These are phyloP conservation scores for Cupressus sempervirens DNA, from an alignment of 75 land plant genomes.

Conservation along the genomic window DNA sequence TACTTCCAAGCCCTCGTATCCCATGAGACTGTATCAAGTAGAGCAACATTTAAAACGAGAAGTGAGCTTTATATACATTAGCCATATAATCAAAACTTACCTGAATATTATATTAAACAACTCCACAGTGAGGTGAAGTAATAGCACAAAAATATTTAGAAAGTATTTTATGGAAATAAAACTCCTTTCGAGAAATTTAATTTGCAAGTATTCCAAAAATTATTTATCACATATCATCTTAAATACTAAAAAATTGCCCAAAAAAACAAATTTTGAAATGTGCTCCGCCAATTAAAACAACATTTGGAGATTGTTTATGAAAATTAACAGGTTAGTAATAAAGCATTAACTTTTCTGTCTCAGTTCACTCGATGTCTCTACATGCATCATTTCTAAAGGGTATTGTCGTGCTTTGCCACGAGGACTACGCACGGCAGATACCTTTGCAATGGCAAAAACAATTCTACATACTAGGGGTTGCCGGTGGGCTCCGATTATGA, in stretches of 20 bases:
- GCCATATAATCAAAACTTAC: not conserved
- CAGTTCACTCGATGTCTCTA: not conserved
- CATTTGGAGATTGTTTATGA: no score
- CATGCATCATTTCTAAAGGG: not conserved
- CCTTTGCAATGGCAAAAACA: no score
- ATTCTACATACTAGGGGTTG: no score
- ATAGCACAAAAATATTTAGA: not conserved
- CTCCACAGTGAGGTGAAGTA: not conserved
- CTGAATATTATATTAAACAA: not conserved
- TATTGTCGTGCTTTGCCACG: not conserved
- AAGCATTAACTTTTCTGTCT: not conserved
- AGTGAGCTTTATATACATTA: not conserved
- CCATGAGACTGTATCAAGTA: constrained; percentile 43
- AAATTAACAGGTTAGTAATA: no score
- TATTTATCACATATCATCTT: not conserved
- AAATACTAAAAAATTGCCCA: not conserved
- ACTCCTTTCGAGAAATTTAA: not conserved
- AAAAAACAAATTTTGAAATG: not conserved
- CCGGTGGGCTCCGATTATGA: no score
- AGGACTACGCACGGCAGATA: not conserved
- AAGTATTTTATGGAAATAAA: not conserved
- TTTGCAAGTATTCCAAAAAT: not conserved
- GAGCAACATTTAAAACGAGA: not conserved
- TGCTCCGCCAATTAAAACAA: no score
- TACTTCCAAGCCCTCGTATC: constrained; percentile 90